Base-by-base conservation (phyloP, 106 monocot genomes). In the Iris macrosiphon region DNA sequence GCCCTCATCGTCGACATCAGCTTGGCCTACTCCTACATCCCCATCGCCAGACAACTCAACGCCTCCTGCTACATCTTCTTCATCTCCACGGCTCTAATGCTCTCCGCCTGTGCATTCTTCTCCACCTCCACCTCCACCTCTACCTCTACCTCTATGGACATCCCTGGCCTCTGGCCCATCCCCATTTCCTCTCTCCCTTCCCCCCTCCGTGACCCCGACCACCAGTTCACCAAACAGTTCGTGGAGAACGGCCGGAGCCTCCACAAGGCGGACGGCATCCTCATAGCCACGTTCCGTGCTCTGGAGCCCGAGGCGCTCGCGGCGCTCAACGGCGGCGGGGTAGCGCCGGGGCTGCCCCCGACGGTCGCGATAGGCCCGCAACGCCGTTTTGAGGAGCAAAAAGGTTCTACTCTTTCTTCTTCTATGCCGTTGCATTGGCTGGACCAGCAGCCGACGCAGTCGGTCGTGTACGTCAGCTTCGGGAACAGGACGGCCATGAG, bases 401-500 rank as follows among this genome's bases (percentile, higher is more conserved):
- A 22, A 8, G 3, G 9, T 11, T 6, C n/a, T 10, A 7, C 15
- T 9, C 3, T 14, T n/a, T 14, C 45, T 4, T 14, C 11, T 10
- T 17, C 55, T 0, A 11, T 31, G 31, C 33, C 19, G 14, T 4
- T 54, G 2, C 14, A 40, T 4, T 86, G 86, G 86, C 70, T 86
- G 14, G 80, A 81, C 55, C 28, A 23, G 48, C 77, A 88, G 41
- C 76, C 69, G 49, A 44, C 11, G 37, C 31, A 53, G 32, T 88
- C 88, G 54, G 88, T 88, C 28, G 46, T 83, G 11, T 88, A 79
- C 49, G 75, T 88, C 9, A 67, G 79, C 62, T 83, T 88, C 39
- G 88, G 86, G 11, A 86, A 73, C 65, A 42, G 70, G 33, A 77
- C 76, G 42, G 77, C 73, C n/a, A 61, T 85, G 61, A 40, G 53